Evolutionary conservation across 2,329 filamentous ascomycete species (phyloP).

Genomic region (Triangularia verruculosa): DNA sequence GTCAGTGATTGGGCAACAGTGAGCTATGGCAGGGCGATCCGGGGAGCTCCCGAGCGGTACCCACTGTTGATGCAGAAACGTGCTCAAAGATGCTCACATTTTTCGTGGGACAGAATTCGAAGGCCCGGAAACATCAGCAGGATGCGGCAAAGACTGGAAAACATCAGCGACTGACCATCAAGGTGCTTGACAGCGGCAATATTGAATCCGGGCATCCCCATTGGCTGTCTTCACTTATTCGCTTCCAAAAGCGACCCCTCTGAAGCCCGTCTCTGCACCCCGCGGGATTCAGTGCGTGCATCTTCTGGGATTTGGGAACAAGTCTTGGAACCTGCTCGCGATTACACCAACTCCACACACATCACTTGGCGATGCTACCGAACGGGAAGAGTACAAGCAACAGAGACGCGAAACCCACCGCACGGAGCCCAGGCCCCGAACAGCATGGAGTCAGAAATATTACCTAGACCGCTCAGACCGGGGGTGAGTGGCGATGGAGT

Average conservation of each 20-base stretch:
- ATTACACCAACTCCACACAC: conserved; percentile 3
- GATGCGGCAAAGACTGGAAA: background rate
- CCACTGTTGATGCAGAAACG: conserved; percentile 19
- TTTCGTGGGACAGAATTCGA: background rate
- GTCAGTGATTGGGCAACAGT: conserved; percentile 2
- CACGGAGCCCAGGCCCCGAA: conserved; percentile 11
- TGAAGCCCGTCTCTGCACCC: background rate
- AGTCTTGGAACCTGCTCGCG: background rate
- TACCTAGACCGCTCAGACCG: background rate
- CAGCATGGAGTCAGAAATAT: background rate
- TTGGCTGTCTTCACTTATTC: background rate
- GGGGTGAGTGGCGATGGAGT: background rate
- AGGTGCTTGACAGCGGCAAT: background rate
- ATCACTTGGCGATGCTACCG: background rate
- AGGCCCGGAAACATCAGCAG: background rate
- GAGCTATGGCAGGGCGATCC: background rate
- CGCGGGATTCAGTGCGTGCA: background rate
- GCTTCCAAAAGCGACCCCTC: background rate
- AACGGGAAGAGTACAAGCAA: background rate
- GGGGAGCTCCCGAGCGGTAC: conserved; percentile 1
- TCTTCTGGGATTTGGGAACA: background rate
- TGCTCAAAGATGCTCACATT: conserved; percentile 29
- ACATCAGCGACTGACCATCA: background rate
- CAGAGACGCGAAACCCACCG: background rate
- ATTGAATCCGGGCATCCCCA: background rate